Conservation (phyloP, 129 eudicot species). For the Centrapalus pauciflorus region DNA sequence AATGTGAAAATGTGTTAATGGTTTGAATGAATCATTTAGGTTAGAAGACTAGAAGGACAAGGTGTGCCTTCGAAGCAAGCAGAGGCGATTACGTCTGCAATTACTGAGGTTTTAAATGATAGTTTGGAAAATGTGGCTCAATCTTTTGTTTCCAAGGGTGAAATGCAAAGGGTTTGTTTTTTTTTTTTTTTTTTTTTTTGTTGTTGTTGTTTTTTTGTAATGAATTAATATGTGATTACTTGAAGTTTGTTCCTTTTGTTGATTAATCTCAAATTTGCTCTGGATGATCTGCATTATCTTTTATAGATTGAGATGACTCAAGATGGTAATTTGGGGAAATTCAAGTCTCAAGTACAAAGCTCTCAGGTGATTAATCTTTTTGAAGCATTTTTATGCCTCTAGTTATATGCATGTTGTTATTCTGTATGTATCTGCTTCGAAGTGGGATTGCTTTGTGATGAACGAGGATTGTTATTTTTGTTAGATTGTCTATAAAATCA, state of each 20-base stretch:
- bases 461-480: not conserved
- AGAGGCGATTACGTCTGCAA: constrained; percentile 68
- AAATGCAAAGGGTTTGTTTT: constrained; percentile 63
- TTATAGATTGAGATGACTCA: constrained; percentile 86
- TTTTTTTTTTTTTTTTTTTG: too few relatives aligned
- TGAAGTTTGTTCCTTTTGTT: not conserved
- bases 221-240: not conserved
- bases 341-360: constrained; percentile 82
- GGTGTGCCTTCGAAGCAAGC: constrained; percentile 92
- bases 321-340: constrained; percentile 79
- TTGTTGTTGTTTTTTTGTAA: not conserved
- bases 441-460: not conserved
- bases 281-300: not conserved
- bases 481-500: not conserved
- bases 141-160: constrained; percentile 69
- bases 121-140: constrained; percentile 79
- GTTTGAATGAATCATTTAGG: constrained; percentile 32
- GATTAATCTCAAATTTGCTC: not conserved
- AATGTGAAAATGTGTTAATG: constrained; percentile 5
- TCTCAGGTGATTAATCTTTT: constrained; percentile 60
- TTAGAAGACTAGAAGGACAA: constrained; percentile 81
- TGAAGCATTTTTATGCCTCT: not conserved
- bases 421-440: not conserved
- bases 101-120: constrained; percentile 77
- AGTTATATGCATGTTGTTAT: not conserved